Conservation (phyloP, 2,329 filamentous ascomycete species). For the Microdochium paspali region DNA sequence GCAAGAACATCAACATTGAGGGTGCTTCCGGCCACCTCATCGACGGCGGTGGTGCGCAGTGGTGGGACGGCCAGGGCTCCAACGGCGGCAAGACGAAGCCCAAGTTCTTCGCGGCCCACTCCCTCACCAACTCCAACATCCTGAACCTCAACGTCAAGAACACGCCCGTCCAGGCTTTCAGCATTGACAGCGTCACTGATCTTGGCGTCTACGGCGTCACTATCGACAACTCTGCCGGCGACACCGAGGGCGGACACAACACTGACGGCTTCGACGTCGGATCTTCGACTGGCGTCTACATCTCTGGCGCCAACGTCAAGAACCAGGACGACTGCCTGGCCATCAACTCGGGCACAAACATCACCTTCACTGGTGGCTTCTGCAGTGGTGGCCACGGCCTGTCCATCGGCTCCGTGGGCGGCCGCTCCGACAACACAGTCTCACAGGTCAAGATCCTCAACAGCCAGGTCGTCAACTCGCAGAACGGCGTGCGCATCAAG, state of each 20-base stretch:
- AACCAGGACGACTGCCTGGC: constrained; percentile 53
- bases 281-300: constrained; percentile 29
- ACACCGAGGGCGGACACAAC: constrained; percentile 30
- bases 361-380: constrained; percentile 27
- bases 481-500: constrained; percentile 45
- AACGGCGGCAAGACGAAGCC: constrained; percentile 56
- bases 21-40: constrained; percentile 42
- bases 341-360: constrained; percentile 41
- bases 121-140: constrained; percentile 12
- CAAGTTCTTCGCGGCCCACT: constrained; percentile 38
- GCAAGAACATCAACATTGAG: constrained; percentile 42
- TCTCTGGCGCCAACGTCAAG: constrained; percentile 36
- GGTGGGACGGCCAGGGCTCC: constrained; percentile 52
- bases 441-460: constrained; percentile 32
- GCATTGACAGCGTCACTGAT: constrained; percentile 28
- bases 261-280: constrained; percentile 42
- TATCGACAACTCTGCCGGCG: constrained; percentile 48
- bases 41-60: constrained; percentile 44
- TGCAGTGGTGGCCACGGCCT: constrained; percentile 38
- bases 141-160: constrained; percentile 20
- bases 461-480: constrained; percentile 32
- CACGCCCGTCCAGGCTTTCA: constrained; percentile 29
- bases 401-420: constrained; percentile 42
- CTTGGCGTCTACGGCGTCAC: constrained; percentile 38
- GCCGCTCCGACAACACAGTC: constrained; percentile 37